Conservation (phyloP, 2,329 filamentous ascomycete species). For the Dactylellina drechsleri region DNA sequence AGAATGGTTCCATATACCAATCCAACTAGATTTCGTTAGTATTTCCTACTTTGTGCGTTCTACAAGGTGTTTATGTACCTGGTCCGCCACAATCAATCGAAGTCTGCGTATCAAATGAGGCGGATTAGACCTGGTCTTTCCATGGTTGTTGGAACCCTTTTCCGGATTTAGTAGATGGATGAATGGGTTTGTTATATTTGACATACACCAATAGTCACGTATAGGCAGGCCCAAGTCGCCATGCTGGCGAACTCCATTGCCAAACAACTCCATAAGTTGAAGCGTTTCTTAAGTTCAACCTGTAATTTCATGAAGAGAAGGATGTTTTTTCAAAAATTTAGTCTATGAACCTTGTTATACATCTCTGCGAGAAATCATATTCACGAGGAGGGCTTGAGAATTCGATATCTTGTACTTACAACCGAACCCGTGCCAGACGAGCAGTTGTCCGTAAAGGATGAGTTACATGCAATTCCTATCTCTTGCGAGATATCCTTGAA, state of each 20-base stretch:
- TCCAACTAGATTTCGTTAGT: conserved; percentile 26
- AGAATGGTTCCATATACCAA: conserved; percentile 51
- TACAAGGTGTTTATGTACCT: conserved; percentile 20
- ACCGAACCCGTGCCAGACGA: conserved; percentile 53
- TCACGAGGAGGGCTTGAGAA: conserved; percentile 6
- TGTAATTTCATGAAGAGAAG: conserved; percentile 18
- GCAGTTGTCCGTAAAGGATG: conserved; percentile 51
- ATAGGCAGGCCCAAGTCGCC: conserved; percentile 53
- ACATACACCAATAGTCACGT: conserved; percentile 54
- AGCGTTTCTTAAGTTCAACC: conserved; percentile 54
- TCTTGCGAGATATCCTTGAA: conserved; percentile 53
- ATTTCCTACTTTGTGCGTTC: not conserved
- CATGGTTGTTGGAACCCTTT: not conserved
- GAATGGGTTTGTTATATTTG: not conserved
- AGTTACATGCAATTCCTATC: conserved; percentile 39
- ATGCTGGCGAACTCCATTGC: conserved; percentile 54
- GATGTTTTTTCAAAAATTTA: conserved; percentile 9
- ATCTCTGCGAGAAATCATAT: not conserved
- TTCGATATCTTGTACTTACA: conserved; percentile 35
- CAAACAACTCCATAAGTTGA: conserved; percentile 53
- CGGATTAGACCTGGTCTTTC: conserved; percentile 32
- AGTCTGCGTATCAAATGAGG: conserved; percentile 31
- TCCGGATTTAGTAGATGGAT: not conserved
- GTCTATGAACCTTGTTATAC: conserved; percentile 21
- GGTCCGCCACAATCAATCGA: conserved; percentile 53